A percentile compares a stretch with the other conserved stretches of the same genome.
phyloP scores from a whole-genome alignment of 805 yeast species.

The baker's yeast (Saccharomyces cerevisiae) region DNA sequence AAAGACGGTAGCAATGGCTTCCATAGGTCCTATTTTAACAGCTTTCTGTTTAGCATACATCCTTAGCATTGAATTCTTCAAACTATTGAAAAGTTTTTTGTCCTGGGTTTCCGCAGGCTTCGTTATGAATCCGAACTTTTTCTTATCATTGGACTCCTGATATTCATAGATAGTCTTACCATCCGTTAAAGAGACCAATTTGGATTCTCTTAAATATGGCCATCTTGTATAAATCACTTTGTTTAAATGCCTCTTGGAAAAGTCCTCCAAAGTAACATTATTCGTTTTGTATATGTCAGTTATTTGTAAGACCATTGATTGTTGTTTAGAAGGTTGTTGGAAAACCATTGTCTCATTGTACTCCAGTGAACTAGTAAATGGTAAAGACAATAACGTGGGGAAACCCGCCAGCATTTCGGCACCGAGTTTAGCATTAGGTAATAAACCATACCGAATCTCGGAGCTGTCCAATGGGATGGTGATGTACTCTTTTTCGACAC shows the following conservation, averaged over 20 bases:
- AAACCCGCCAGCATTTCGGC: conserved; percentile 76
- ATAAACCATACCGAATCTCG: conserved; percentile 45
- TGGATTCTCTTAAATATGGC: conserved; percentile 86
- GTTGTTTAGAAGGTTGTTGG: conserved; percentile 76
- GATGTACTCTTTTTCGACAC: conserved; percentile 52
- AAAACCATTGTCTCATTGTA: conserved; percentile 66
- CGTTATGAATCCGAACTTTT: conserved; percentile 30
- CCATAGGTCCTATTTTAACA: conserved; percentile 44
- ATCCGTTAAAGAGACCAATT: conserved; percentile 56
- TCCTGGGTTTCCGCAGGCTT: conserved; percentile 42
- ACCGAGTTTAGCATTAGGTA: conserved; percentile 62
- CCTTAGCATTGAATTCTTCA: conserved; percentile 33
- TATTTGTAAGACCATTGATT: conserved; percentile 64
- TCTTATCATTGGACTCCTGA: conserved; percentile 6
- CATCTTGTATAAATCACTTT: conserved; percentile 67
- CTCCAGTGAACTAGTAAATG: conserved; percentile 46
- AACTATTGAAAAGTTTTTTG: conserved; percentile 37
- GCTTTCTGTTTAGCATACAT: conserved; percentile 51
- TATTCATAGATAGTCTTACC: conserved; percentile 38
- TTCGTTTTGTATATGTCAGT: conserved; percentile 40
- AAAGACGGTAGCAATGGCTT: conserved; percentile 59
- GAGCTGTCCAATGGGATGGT: conserved; percentile 41
- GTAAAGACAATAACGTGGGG: conserved; percentile 71
- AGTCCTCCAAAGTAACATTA: conserved; percentile 52
- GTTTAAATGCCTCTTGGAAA: conserved; percentile 55